Evolutionary conservation across 1,284 basidiomycete species (phyloP).

Genomic region (Ceratobasidium sp.): DNA sequence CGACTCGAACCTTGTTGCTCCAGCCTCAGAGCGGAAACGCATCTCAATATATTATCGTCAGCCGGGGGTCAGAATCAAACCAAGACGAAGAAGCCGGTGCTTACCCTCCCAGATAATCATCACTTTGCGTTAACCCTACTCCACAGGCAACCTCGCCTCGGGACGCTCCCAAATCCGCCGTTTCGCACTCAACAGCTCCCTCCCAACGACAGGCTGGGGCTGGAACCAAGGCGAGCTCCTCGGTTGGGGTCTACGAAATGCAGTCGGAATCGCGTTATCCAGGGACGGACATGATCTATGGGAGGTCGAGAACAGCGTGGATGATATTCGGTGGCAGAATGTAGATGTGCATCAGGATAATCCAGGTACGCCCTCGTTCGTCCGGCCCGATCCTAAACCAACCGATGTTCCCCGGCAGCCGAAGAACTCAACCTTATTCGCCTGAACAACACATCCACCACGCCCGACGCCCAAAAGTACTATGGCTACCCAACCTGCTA

Average conservation of each 20-base stretch:
- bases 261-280: constrained; percentile 60
- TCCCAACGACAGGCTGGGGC: constrained; percentile 29
- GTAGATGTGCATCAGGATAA: constrained; percentile 42
- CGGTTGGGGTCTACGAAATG: constrained; percentile 63
- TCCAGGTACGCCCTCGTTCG: constrained; percentile 9
- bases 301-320: constrained; percentile 62
- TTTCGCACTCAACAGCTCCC: constrained; percentile 49
- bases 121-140: not conserved
- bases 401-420: not conserved
- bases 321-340: constrained; percentile 16
- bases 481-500: constrained; percentile 44
- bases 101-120: not conserved
- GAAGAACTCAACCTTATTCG: constrained; percentile 39
- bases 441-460: not conserved
- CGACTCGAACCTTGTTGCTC: constrained; percentile 60
- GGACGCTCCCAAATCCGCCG: constrained; percentile 62
- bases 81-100: constrained; percentile 59
- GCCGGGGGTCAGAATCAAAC: constrained; percentile 60
- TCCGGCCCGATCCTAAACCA: not conserved
- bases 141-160: constrained; percentile 51
- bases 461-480: not conserved
- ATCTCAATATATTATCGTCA: constrained; percentile 52
- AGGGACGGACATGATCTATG: constrained; percentile 53
- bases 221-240: constrained; percentile 58
- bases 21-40: constrained; percentile 50